Evolutionary conservation across 1,139 yeast species (phyloP), one percentile per base, ranked within the genome.

Genomic region (Pichia sp.): DNA sequence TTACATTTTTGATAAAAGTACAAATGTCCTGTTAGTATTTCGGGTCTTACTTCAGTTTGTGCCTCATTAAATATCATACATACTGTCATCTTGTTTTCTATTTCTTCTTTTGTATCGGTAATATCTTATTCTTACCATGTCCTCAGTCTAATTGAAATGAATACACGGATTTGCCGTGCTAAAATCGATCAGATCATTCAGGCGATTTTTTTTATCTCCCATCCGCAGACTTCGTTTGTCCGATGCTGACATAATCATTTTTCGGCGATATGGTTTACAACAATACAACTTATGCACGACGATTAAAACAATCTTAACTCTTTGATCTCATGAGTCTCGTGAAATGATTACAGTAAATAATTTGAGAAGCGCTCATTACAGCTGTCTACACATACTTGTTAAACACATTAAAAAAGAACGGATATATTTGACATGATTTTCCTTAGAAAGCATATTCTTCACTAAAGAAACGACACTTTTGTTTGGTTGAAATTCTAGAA

Each of bases 401-500:
- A 19, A 19, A 19, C 23, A 19, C 23, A 19, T 19, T 19, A 19
- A 19, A 19, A 19, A 19, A 19, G 23, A 19, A 19, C 23, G 23
- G 23, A 19, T 19, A 19, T 19, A 19, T 19, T 19, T 19, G 23
- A 19, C 23, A 19, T 19, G 23, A 3, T 19, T 19, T 19, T 19
- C 3, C 23, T 19, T 19, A 67, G 67, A 68, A 66, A 5, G 68
- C 56, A 49, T 69, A 70, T 29, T 62, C 68, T 57, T 84, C 90
- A 23, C 77, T 72, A 53, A 74, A 72, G 58, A 73, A 77, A 42
- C 73, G 69, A 23, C 77, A 70, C 8, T 70, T 69, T 34, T 72
- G 65, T 1, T 58, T 56, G 1, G 60, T 62, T 0, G 86, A 79
- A 75, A 82, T 76, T 1, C 46, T 53, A 48, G 68, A 61, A n/a